These are phyloP conservation scores for Craterostigma plantagineum DNA, from an alignment of 257 asterid genomes.

Conservation along the genomic window DNA sequence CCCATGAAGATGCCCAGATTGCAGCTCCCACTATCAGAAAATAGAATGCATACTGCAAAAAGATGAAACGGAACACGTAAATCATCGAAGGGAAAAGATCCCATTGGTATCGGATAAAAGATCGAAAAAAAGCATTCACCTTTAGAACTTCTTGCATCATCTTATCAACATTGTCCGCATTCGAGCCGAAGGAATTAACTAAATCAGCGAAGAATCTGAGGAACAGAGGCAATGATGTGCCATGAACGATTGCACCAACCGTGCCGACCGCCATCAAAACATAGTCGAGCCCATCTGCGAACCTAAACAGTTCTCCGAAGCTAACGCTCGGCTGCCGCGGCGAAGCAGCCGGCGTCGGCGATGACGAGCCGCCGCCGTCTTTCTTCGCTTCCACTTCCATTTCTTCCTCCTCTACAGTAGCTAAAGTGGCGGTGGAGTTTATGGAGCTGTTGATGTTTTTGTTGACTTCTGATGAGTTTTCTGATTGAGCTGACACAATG, in stretches of 20 bases:
- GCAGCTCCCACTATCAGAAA: slow-evolving; percentile 99
- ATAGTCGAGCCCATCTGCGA: slow-evolving; percentile 77
- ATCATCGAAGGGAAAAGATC: background rate
- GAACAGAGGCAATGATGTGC: slow-evolving; percentile 80
- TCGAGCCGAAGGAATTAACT: slow-evolving; percentile 87
- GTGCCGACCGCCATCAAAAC: slow-evolving; percentile 68
- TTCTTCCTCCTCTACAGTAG: slow-evolving; percentile 25
- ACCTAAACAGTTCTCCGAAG: slow-evolving; percentile 60
- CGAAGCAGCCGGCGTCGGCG: no score
- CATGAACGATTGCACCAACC: slow-evolving; percentile 88
- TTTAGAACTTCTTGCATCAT: slow-evolving; percentile 91
- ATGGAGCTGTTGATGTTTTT: slow-evolving; percentile 1
- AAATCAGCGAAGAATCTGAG: slow-evolving; percentile 98
- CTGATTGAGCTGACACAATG: slow-evolving; percentile 41
- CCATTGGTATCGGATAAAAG: background rate
- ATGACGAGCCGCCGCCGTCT: background rate
- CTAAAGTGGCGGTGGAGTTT: slow-evolving; percentile 10
- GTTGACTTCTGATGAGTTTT: slow-evolving; percentile 4
- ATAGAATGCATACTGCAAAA: slow-evolving; percentile 88
- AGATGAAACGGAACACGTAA: background rate
- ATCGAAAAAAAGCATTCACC: slow-evolving; percentile 20
- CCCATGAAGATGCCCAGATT: slow-evolving; percentile 99
- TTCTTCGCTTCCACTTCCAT: slow-evolving; percentile 6
- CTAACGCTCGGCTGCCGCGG: no score
- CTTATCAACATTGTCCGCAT: slow-evolving; percentile 77